phyloP scores from a whole-genome alignment of 2,329 filamentous ascomycete genomes.

The Dactylellina parvicollis region DNA sequence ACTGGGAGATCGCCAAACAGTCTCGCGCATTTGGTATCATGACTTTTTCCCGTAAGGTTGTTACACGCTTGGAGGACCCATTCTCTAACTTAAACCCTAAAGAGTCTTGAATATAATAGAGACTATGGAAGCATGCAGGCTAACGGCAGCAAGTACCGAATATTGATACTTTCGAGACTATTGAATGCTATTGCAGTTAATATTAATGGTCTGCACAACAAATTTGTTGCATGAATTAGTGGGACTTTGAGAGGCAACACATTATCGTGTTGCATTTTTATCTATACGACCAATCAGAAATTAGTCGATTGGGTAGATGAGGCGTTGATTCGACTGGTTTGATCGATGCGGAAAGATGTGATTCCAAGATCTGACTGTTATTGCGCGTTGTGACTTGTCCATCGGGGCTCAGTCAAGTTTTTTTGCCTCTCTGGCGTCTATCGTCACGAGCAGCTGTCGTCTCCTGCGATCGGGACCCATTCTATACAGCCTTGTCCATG shows the following conservation, averaged over 20 bases:
- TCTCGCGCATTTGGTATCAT: background rate
- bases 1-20: background rate
- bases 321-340: too few species aligned
- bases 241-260: background rate
- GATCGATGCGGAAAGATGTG: background rate
- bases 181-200: too few species aligned
- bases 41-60: too few species aligned
- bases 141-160: too few species aligned
- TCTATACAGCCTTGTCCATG: constrained; percentile 22
- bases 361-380: background rate
- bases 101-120: too few species aligned
- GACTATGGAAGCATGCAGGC: too few species aligned
- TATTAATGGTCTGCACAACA: too few species aligned
- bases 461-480: constrained; percentile 1
- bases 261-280: constrained; percentile 18
- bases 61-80: too few species aligned
- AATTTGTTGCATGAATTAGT: background rate
- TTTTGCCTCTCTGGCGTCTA: constrained; percentile 15
- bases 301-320: too few species aligned
- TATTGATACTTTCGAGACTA: too few species aligned
- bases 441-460: background rate
- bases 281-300: too few species aligned
- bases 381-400: background rate
- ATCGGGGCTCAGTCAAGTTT: background rate
- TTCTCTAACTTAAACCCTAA: too few species aligned